These are phyloP conservation scores for Xylaria castorea DNA, from an alignment of 495 filamentous ascomycete species.

Conservation along the genomic window DNA sequence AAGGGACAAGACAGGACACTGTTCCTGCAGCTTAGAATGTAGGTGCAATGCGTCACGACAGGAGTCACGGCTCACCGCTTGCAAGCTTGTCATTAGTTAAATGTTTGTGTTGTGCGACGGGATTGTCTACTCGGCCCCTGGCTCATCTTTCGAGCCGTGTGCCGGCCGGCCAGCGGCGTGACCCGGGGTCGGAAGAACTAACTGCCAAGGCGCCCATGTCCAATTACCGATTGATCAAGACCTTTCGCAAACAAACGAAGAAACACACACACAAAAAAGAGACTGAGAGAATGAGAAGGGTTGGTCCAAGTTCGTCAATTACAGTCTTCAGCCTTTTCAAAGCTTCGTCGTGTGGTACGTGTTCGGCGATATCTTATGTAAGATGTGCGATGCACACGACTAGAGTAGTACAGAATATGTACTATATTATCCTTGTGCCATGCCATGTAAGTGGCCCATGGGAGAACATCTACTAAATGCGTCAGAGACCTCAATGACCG, in stretches of 20 bases:
- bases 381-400: background rate
- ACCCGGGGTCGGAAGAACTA: constrained; percentile 2
- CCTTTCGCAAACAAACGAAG: background rate
- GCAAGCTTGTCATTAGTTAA: background rate
- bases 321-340: background rate
- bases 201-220: background rate
- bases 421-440: background rate
- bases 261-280: background rate
- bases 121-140: constrained; percentile 1
- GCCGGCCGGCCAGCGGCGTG: constrained; percentile 25
- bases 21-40: constrained; percentile 5
- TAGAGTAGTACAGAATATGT: background rate
- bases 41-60: constrained; percentile 1
- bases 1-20: background rate
- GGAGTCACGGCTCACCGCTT: background rate
- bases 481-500: background rate
- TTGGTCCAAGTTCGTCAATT: background rate
- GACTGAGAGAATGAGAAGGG: background rate
- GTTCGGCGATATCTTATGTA: background rate
- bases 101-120: constrained; percentile 22
- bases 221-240: background rate
- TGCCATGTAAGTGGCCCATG: background rate
- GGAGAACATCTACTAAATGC: background rate
- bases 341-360: background rate
- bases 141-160: constrained; percentile 5